Conservation (phyloP, 352 stramenopile genomes). For the Pythium inflatum region DNA sequence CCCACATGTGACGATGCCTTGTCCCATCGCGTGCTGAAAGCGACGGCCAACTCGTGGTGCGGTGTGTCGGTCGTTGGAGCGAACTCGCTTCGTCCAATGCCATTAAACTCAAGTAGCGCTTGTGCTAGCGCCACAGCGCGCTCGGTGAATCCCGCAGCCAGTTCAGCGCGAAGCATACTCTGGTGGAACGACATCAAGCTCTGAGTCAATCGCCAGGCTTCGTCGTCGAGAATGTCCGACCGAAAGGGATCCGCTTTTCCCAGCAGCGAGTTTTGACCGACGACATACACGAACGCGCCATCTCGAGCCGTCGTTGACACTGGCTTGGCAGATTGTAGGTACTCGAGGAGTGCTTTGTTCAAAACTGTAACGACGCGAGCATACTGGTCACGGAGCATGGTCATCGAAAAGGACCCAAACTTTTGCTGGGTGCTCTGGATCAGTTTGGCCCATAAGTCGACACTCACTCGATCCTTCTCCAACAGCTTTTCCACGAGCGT, state of each 20-base stretch:
- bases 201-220: slow-evolving; percentile 16
- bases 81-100: not conserved
- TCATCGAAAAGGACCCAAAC: slow-evolving; percentile 76
- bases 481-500: slow-evolving; percentile 60
- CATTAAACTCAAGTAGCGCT: slow-evolving; percentile 57
- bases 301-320: not conserved
- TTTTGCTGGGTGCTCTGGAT: slow-evolving; percentile 56
- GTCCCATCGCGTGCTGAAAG: not conserved
- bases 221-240: slow-evolving; percentile 1
- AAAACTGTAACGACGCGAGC: slow-evolving; percentile 64
- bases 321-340: slow-evolving; percentile 12
- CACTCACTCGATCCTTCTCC: slow-evolving; percentile 48
- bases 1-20: not conserved
- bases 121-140: slow-evolving; percentile 68
- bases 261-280: slow-evolving; percentile 35
- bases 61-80: not conserved
- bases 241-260: slow-evolving; percentile 11
- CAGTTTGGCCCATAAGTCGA: slow-evolving; percentile 60
- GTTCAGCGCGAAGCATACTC: slow-evolving; percentile 58
- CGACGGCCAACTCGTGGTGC: not conserved
- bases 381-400: slow-evolving; percentile 68
- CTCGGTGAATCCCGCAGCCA: slow-evolving; percentile 60
- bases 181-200: slow-evolving; percentile 54
- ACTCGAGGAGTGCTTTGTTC: slow-evolving; percentile 34
- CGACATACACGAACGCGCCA: slow-evolving; percentile 35